A percentile compares a stretch with the other conserved stretches of the same genome.
These are phyloP conservation scores for Trichoderma sp. DNA, from an alignment of 2,329 filamentous ascomycete genomes.

Conservation along the genomic window DNA sequence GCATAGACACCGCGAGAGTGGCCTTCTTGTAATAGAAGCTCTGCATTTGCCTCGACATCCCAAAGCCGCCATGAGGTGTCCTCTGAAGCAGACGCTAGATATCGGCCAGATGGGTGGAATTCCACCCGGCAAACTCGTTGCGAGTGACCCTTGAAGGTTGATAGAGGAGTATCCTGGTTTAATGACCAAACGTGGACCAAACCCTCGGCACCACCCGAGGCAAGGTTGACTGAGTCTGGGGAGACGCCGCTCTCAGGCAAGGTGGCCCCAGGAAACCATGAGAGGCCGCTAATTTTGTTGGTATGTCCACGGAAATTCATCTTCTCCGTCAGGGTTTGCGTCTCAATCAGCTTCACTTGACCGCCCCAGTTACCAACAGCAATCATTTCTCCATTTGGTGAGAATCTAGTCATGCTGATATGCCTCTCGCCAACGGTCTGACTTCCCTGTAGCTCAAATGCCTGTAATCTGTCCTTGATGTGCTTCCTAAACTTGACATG, in stretches of 20 bases:
- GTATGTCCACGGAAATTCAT: conserved; percentile 77
- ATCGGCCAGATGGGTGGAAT: conserved; percentile 88
- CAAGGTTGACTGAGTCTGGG: conserved; percentile 73
- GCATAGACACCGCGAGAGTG: conserved; percentile 92
- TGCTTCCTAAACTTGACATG: conserved; percentile 91
- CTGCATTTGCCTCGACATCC: conserved; percentile 83
- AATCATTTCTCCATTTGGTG: conserved; percentile 77
- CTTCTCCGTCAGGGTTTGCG: conserved; percentile 78
- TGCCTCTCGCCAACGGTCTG: conserved; percentile 90
- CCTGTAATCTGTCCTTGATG: conserved; percentile 76
- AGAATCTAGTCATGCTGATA: conserved; percentile 86
- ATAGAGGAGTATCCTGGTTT: conserved; percentile 77
- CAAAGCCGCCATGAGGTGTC: conserved; percentile 97
- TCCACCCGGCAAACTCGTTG: conserved; percentile 88
- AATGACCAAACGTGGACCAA: conserved; percentile 89
- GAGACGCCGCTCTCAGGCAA: conserved; percentile 68
- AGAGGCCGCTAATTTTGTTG: conserved; percentile 82
- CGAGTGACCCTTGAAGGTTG: conserved; percentile 77
- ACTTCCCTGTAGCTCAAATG: conserved; percentile 87
- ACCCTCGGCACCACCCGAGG: conserved; percentile 85
- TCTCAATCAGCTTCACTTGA: conserved; percentile 77
- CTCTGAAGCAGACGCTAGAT: conserved; percentile 88
- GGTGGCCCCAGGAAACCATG: conserved; percentile 85
- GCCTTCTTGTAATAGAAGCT: conserved; percentile 86
- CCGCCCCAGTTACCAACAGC: conserved; percentile 94